phyloP scores from a whole-genome alignment of 1,284 basidiomycete genomes.

The Macrocystidia cucumis region DNA sequence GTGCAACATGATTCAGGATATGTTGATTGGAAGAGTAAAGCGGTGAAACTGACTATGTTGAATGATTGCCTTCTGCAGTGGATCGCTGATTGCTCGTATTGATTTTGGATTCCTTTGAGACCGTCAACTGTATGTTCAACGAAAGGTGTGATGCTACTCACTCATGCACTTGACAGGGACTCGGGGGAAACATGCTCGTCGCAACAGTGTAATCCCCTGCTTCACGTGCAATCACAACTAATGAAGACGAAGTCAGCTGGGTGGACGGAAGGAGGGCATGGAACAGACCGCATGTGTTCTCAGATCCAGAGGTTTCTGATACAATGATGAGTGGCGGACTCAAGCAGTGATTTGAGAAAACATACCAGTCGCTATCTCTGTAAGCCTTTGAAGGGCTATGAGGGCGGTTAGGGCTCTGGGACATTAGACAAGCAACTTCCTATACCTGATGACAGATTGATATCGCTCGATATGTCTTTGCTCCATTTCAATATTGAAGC shows the following conservation, averaged over 20 bases:
- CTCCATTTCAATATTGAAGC: slow-evolving; percentile 63
- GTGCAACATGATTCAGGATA: too few species aligned
- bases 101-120: slow-evolving; percentile 46
- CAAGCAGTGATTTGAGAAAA: slow-evolving; percentile 2
- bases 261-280: neutral
- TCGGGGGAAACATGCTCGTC: slow-evolving; percentile 53
- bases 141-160: slow-evolving; percentile 18
- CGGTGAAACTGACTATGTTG: slow-evolving; percentile 41
- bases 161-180: slow-evolving; percentile 63
- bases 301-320: slow-evolving; percentile 55
- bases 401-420: too few species aligned
- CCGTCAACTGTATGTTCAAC: neutral
- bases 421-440: too few species aligned
- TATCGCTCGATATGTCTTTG: slow-evolving; percentile 65
- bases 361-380: slow-evolving; percentile 60
- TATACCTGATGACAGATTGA: slow-evolving; percentile 53
- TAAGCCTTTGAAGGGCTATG: slow-evolving; percentile 53
- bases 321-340: slow-evolving; percentile 4
- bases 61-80: slow-evolving; percentile 56
- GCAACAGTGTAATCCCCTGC: slow-evolving; percentile 63
- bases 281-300: slow-evolving; percentile 48
- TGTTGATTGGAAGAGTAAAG: slow-evolving; percentile 4
- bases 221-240: slow-evolving; percentile 58
- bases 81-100: slow-evolving; percentile 49
- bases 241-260: neutral